Base-by-base conservation (phyloP, 345 rosid genomes). In the Hypericum perforatum region DNA sequence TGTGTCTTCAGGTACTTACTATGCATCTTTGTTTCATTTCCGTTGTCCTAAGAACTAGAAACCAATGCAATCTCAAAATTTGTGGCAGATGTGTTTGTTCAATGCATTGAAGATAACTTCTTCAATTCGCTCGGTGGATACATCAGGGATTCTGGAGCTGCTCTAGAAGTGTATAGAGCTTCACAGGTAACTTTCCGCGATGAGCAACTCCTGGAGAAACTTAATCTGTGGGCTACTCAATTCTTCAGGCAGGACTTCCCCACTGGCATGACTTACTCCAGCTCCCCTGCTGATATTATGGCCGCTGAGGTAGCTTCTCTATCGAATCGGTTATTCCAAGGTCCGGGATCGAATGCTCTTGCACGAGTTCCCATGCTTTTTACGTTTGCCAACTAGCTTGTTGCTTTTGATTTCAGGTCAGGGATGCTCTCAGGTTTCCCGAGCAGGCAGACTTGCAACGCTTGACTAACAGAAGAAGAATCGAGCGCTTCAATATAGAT, bases 121-220 rank as follows among this genome's bases (percentile, higher is more conserved):
- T 69, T 54, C 59, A 45, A 61, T 69, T 72, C 89, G 39, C 67
- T 77, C 39, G 71, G 70, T 65, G 91, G 98, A 65, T 67, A 77
- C 62, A 52, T 78, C 43, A 70, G 66, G 69, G 78, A 82, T 58
- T 68, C 57, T 16, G 36, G 52, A 56, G 69, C 85, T 53, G 85
- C 62, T 47, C 64, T 88, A 53, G 90, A 92, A 70, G 59, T 92
- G 52, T 77, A 65, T 62, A 85, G 61, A 71, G 86, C 94, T 57
- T 72, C 81, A 45, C 77, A 92, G 68, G 41, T 80, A 43, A 49
- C 70, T 38, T 53, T 66, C 59, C 78, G 80, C 8, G 75, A 76
- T 56, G 94, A 85, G 58, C 53, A 58, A 49, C 48, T 71, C 56
- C 67, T 85, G 29, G 72, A 79, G 59, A 61, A 71, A 47, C 80